Evolutionary conservation across 116 monocot genomes (phyloP), one percentile per base, ranked within the genome.

Genomic region (Dioscorea cayenensis): DNA sequence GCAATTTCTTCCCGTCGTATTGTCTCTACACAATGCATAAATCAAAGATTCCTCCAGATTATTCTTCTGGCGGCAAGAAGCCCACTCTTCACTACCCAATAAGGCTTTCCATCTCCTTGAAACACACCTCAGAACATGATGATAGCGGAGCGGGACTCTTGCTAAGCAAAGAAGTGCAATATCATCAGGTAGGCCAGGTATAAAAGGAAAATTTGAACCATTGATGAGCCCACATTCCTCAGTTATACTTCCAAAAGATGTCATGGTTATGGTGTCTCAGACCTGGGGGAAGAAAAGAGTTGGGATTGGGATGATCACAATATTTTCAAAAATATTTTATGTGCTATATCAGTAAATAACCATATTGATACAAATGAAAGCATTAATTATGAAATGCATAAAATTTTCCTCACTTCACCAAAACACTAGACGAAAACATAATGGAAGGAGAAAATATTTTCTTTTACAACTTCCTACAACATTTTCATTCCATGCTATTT

Each of bases 41-140:
- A 94, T 36, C 94, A 90, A 94, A 66, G 77, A 71, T 73, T 94
- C 90, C 28, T 84, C 78, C 59, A 85, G 62, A 78, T 88, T 86
- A 52, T 78, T 65, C 77, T 76, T 77, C 32, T 66, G 68, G 48
- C 90, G 94, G 62, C 86, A 80, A 36, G 21, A 64, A 71, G 49
- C 35, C 77, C 80, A 94, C 13, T 90, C 88, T 60, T 82, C 75
- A 66, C 88, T 94, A 28, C 65, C 67, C 35, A 91, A 52, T 25
- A 91, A 65, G 52, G 71, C 76, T 68, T 80, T 88, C 94, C 94
- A 88, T 70, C 84, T 86, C 80, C 70, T 88, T 63, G 84, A 86
- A 20, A 94, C 94, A 68, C 86, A 79, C 71, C 85, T 72, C 63
- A 94, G 84, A 36, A 77, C 14, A 59, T 77, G 71, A 79, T 88